Conservation (phyloP, 176 grass and related monocot genomes). For the Musa acuminata region DNA sequence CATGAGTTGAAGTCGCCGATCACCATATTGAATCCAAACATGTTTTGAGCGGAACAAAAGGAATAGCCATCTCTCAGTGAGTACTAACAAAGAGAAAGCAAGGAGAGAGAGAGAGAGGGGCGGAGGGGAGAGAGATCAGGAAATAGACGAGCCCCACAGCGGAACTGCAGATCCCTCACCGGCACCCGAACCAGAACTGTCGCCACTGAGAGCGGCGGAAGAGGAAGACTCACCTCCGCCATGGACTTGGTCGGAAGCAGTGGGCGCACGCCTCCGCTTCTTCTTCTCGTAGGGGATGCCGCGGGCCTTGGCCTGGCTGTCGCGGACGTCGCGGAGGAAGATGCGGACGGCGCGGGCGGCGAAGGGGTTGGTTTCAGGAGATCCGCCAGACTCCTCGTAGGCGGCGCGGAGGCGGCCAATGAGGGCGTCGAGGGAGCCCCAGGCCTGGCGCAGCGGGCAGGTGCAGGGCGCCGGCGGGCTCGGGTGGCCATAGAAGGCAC, state of each 20-base stretch:
- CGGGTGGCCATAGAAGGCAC: slow-evolving; percentile 12
- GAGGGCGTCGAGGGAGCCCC: slow-evolving; percentile 23
- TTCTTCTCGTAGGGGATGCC: slow-evolving; percentile 22
- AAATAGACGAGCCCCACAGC: neutral
- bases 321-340: slow-evolving; percentile 23
- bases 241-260: neutral
- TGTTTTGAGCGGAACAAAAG: too few relatives aligned
- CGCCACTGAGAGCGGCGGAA: neutral
- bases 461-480: slow-evolving; percentile 8
- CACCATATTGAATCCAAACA: too few relatives aligned
- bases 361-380: slow-evolving; percentile 16
- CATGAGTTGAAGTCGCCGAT: too few relatives aligned
- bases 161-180: neutral
- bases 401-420: slow-evolving; percentile 20
- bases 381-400: slow-evolving; percentile 15
- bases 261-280: slow-evolving; percentile 2
- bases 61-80: too few relatives aligned
- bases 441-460: slow-evolving; percentile 18
- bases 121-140: neutral
- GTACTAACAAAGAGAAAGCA: neutral
- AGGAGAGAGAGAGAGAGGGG: too few relatives aligned
- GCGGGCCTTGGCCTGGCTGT: slow-evolving; percentile 19
- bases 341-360: slow-evolving; percentile 22
- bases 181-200: neutral
- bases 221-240: slow-evolving; percentile 17